These are phyloP conservation scores for Pseudocercospora crystallina DNA, from an alignment of 2,329 filamentous ascomycete species.

Conservation along the genomic window DNA sequence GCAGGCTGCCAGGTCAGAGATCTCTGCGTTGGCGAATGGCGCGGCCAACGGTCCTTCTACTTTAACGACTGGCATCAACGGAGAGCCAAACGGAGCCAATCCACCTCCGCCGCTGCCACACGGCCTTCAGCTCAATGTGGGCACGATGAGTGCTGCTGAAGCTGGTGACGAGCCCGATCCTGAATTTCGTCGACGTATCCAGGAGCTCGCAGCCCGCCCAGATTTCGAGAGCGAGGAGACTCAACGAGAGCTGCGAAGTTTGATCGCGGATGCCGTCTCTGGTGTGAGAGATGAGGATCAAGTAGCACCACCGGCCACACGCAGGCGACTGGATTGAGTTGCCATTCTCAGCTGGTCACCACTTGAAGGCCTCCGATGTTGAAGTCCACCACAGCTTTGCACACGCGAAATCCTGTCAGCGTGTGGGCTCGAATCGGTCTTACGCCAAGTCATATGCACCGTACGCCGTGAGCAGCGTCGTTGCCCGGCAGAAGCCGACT, in stretches of 20 bases:
- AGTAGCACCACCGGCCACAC: constrained; percentile 30
- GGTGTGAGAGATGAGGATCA: constrained; percentile 59
- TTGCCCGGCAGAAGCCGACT: too few relatives aligned
- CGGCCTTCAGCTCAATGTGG: constrained; percentile 75
- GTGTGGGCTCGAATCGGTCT: too few relatives aligned
- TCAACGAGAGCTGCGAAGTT: constrained; percentile 72
- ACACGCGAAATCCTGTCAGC: neutral
- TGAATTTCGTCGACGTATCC: constrained; percentile 81
- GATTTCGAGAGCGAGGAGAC: constrained; percentile 81
- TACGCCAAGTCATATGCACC: too few relatives aligned
- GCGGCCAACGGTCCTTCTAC: neutral
- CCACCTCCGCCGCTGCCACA: constrained; percentile 66
- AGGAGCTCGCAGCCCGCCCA: constrained; percentile 78
- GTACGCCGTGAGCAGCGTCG: too few relatives aligned
- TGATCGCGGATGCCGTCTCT: constrained; percentile 77
- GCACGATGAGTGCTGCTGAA: constrained; percentile 64
- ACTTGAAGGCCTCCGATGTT: neutral
- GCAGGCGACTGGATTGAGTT: constrained; percentile 21
- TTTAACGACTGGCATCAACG: neutral
- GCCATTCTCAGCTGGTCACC: neutral
- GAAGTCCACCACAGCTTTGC: neutral
- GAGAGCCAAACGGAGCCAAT: constrained; percentile 30
- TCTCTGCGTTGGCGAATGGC: neutral
- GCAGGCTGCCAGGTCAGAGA: constrained; percentile 25
- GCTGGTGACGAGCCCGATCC: constrained; percentile 67